Base-by-base conservation (phyloP, 169 alveolate species). In the Plasmodium coatneyi region DNA sequence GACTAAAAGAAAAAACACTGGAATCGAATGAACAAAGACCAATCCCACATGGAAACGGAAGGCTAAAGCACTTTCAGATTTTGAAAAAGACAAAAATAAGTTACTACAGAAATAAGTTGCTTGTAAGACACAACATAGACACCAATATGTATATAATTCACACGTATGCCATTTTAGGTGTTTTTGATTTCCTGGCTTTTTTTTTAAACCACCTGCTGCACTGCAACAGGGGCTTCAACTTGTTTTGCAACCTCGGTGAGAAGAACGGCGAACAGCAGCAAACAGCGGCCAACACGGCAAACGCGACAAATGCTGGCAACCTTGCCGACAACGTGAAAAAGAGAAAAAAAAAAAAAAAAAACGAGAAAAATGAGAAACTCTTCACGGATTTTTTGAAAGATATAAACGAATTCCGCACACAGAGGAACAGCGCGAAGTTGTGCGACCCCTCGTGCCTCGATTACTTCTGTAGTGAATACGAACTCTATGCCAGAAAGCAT, bases 381-480 rank as follows among this genome's bases (percentile, higher is more conserved):
- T 87, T 87, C 70, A 78, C 49, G 30, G 83, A 66, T 16, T 87
- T 79, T 79, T 36, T 87, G 79, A 79, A 87, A 54, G 93, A 87
- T 54, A 41, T 87, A 3, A 54, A 74, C 52, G 60, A 36, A 41
- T 86, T 56, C 36, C 30, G 39, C 6, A 22, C 60, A 32, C 80
- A 87, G 34, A 87, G 49, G 49, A 87, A 87, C 52, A 49, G 22
- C 10, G 80, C 30, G 19, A 87, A 60, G 49, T 30, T 56, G 6
- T 10, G 12, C 34, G 83, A 87, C 72, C 82, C n/a, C 32, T 39
- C 83, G 5, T 41, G 76, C 71, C 74, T 87, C 0, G 71, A 87
- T 34, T 87, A 30, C 52, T 87, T 87, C 34, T 87, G 93, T 72
- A 87, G 89, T 60, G 93, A 87, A 39, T 87, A 87, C 46, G 90